Evolutionary conservation across 2,329 filamentous ascomycete species (phyloP), one percentile per base, ranked within the genome.

Genomic region (Penicillium capsulatum): DNA sequence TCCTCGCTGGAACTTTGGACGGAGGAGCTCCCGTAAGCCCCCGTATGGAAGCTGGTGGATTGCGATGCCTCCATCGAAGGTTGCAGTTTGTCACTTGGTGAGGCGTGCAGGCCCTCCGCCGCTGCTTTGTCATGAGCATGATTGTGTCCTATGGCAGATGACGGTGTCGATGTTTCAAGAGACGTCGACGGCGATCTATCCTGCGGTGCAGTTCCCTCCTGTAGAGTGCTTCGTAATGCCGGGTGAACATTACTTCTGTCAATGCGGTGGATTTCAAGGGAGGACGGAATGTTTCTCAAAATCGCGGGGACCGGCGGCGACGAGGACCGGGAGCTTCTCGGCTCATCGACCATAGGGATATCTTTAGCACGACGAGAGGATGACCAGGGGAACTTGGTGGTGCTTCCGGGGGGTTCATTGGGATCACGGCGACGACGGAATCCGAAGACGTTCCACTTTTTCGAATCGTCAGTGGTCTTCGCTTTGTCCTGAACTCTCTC

Each of bases 391-490:
- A 44, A 41, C 34, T 38, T 50, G 27, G 20, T 36, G 14, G 17
- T 20, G 31, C 36, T 11, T 14, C 11, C 35, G 26, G 34, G 33
- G 22, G 17, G 38, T 10, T 47, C 42, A 31, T 22, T 31, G 20
- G 16, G 8, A n/a, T 48, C 36, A n/a, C 38, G 44, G 7, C 36
- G 41, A 14, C 45, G 47, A 16, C 49, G 53, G 13, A 54, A 39
- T 14, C 41, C 31, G 17, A 54, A 55, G 11, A 50, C 15, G 27
- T 34, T 31, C 46, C 47, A 41, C 42, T 47, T 47, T 33, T 53
- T 43, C 11, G 36, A 8, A 4, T 48, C 45, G 3, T 48, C 43
- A 13, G 15, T 26, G 17, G 9, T 38, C 20, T 19, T 28, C 9
- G 10, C 7, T 13, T 36, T 45, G 3, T 24, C 17, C 0, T 5